phyloP scores from a whole-genome alignment of 208 protist species.

The Crithidia bombi region DNA sequence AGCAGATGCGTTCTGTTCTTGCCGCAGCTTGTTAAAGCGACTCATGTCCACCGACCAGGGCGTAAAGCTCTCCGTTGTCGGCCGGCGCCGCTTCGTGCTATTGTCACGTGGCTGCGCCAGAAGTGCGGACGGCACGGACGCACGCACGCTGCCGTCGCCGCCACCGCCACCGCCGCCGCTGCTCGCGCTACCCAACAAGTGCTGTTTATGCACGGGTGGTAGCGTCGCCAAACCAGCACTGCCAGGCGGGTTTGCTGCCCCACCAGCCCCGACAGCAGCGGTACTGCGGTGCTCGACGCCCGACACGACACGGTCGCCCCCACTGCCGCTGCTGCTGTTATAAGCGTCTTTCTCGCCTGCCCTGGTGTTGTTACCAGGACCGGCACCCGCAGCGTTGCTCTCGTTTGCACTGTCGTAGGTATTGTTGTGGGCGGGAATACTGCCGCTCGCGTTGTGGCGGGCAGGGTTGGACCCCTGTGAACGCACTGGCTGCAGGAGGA shows the following conservation, averaged over 20 bases:
- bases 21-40: conserved; percentile 20
- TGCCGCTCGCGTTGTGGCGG: background rate
- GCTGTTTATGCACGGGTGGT: background rate
- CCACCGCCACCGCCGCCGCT: background rate
- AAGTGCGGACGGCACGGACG: conserved; percentile 12
- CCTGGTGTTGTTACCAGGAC: background rate
- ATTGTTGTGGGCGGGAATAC: background rate
- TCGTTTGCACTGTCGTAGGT: background rate
- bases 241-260: too few species aligned
- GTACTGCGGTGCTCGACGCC: conserved; percentile 3
- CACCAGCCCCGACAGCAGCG: background rate
- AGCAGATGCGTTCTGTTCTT: background rate
- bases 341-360: background rate
- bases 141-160: background rate
- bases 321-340: conserved; percentile 8
- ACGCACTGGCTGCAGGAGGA: conserved; percentile 5
- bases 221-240: too few species aligned
- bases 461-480: conserved; percentile 1
- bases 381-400: background rate
- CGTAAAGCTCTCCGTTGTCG: conserved; percentile 28
- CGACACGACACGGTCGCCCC: conserved; percentile 5
- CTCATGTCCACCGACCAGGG: conserved; percentile 35
- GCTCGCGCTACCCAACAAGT: conserved; percentile 5
- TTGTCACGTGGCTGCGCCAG: conserved; percentile 22
- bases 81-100: conserved; percentile 31